phyloP scores from a whole-genome alignment of 1,139 yeast genomes.

The Candida sp. region DNA sequence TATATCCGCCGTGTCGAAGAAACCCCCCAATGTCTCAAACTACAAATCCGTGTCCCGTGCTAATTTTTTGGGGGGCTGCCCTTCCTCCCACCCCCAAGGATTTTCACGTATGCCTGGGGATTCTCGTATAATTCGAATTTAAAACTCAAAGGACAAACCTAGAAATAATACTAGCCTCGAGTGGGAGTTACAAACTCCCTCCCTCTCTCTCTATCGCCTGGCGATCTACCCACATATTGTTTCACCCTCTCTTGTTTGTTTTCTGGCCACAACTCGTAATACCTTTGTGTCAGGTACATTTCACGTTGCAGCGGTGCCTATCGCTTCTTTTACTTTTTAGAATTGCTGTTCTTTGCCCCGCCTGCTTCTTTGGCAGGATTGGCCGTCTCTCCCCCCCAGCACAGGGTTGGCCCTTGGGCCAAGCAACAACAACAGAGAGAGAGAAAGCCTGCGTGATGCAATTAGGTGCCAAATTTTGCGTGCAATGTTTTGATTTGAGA shows the following conservation, averaged over 20 bases:
- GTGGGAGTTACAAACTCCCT: neutral
- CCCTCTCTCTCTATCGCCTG: no score
- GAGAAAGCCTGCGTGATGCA: no score
- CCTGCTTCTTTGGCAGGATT: neutral
- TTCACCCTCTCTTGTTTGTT: neutral
- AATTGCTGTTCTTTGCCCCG: no score
- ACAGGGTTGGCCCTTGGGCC: no score
- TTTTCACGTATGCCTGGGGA: neutral
- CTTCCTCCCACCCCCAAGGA: neutral
- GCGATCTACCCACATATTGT: neutral
- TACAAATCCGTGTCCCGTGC: no score
- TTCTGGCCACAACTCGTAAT: neutral
- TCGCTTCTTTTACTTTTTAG: neutral
- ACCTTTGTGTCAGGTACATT: neutral
- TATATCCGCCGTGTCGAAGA: no score
- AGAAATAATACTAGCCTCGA: neutral
- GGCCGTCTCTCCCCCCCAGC: neutral
- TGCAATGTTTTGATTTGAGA: neutral
- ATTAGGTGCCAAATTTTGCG: no score
- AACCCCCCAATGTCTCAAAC: no score
- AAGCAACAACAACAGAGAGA: no score
- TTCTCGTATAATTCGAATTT: slow-evolving; percentile 3
- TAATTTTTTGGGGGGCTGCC: no score
- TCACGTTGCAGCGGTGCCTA: neutral
- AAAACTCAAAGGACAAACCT: neutral